Evolutionary conservation across 495 filamentous ascomycete genomes (phyloP).

Genomic region (Filosporella fistucella): DNA sequence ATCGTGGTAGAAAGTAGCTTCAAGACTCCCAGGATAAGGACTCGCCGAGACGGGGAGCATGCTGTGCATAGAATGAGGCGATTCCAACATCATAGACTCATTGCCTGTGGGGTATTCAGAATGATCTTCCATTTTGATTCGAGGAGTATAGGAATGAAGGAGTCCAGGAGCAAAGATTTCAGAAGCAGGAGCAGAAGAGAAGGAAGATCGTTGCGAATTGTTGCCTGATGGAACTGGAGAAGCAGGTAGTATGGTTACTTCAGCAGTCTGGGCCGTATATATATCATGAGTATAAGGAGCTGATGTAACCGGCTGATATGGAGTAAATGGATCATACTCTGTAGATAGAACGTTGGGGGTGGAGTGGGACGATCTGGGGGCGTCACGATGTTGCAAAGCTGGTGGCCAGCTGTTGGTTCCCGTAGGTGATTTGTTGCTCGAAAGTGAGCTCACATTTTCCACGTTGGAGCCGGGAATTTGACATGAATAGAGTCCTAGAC

Average conservation of each 20-base stretch:
- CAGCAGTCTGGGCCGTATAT: conserved; percentile 36
- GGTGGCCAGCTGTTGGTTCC: conserved; percentile 21
- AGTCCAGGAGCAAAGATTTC: conserved; percentile 27
- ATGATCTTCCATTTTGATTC: conserved; percentile 46
- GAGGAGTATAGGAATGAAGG: conserved; percentile 34
- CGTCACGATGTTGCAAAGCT: conserved; percentile 10
- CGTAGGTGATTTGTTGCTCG: conserved; percentile 9
- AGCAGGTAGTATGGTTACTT: conserved; percentile 17
- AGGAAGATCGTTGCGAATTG: conserved; percentile 34
- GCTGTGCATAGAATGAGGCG: conserved; percentile 35
- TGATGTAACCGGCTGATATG: conserved; percentile 33
- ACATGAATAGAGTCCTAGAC: conserved; percentile 21
- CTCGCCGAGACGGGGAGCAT: conserved; percentile 32
- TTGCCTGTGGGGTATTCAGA: conserved; percentile 34
- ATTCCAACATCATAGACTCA: conserved; percentile 43
- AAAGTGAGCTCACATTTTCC: conserved; percentile 14
- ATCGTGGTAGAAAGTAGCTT: conserved; percentile 36
- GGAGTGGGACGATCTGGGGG: conserved; percentile 16
- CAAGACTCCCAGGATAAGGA: conserved; percentile 32
- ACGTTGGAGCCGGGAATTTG: conserved; percentile 17
- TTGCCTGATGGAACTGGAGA: conserved; percentile 23
- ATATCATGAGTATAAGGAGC: conserved; percentile 41
- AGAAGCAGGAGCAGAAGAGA: conserved; percentile 35
- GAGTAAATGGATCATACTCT: conserved; percentile 48
- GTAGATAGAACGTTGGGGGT: conserved; percentile 43